These are phyloP conservation scores for Spencermartinsiella europaea DNA, from an alignment of 805 yeast species.

Conservation along the genomic window DNA sequence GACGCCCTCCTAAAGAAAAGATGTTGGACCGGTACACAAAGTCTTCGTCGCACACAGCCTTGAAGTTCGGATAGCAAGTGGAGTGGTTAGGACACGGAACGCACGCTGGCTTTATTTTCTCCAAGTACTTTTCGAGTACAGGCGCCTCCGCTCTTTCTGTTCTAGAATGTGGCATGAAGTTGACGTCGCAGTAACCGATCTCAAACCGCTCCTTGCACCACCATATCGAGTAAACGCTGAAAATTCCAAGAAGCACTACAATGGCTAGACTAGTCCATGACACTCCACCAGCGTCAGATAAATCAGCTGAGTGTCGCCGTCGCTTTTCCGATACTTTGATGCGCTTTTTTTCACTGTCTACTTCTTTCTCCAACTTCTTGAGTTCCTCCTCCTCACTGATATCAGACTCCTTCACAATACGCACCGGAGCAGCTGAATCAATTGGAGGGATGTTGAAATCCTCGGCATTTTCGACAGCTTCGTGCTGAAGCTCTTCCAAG, in stretches of 20 bases:
- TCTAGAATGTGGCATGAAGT: conserved; percentile 24
- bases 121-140: conserved; percentile 32
- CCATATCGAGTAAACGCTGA: conserved; percentile 47
- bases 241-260: conserved; percentile 35
- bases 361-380: background rate
- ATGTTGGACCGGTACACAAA: conserved; percentile 49
- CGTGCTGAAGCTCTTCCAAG: conserved; percentile 9
- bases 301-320: background rate
- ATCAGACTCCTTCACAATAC: background rate
- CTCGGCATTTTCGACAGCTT: conserved; percentile 4
- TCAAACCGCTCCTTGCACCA: conserved; percentile 57
- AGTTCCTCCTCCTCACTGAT: conserved; percentile 10
- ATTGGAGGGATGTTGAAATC: background rate
- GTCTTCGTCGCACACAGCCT: conserved; percentile 67
- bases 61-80: conserved; percentile 56
- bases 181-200: conserved; percentile 68
- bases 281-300: background rate
- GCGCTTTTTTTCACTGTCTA: background rate
- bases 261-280: conserved; percentile 18
- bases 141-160: background rate
- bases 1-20: conserved; percentile 48
- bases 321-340: background rate
- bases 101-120: conserved; percentile 55
- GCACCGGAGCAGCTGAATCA: background rate
- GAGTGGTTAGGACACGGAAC: conserved; percentile 78